Conservation (phyloP, 139 green algal genomes). For the Closterium sp. region DNA sequence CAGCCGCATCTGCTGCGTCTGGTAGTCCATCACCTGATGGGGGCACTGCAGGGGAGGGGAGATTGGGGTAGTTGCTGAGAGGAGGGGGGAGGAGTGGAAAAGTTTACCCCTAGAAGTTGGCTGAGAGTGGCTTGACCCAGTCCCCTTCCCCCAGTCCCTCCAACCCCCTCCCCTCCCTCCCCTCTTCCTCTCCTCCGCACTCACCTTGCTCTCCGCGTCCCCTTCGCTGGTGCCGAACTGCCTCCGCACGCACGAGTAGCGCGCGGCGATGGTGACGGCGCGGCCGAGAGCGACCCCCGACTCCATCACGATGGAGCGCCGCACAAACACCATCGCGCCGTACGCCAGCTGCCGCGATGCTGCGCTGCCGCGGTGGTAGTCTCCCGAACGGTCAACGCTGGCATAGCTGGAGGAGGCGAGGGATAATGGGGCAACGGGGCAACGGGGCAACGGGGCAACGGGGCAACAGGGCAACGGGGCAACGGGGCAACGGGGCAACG, state of each 20-base stretch:
- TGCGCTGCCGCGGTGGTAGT: neutral
- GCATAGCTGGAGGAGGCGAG: neutral
- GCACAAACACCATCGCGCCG: conserved; percentile 70
- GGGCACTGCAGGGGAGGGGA: neutral
- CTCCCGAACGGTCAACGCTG: neutral
- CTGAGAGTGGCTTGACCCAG: no score
- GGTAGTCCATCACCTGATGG: conserved; percentile 84
- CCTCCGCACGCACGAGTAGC: conserved; percentile 18
- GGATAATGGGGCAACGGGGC: no score
- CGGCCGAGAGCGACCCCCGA: neutral
- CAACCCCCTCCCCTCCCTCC: neutral
- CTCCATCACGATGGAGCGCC: neutral
- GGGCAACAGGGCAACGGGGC: no score
- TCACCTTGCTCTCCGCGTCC: conserved; percentile 9
- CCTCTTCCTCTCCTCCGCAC: no score
- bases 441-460: no score
- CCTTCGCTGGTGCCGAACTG: conserved; percentile 5
- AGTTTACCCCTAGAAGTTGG: no score
- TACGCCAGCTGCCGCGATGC: conserved; percentile 86
- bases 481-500: no score
- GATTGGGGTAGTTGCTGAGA: no score
- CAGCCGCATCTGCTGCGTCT: conserved; percentile 77
- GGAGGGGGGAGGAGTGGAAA: no score
- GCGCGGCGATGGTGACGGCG: conserved; percentile 21
- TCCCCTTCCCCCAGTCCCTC: neutral